A percentile compares a stretch with the other conserved stretches of the same genome.
Evolutionary conservation across 371 early-diverging fungal genomes (phyloP).

Genomic region (Rhizomucor pusillus): DNA sequence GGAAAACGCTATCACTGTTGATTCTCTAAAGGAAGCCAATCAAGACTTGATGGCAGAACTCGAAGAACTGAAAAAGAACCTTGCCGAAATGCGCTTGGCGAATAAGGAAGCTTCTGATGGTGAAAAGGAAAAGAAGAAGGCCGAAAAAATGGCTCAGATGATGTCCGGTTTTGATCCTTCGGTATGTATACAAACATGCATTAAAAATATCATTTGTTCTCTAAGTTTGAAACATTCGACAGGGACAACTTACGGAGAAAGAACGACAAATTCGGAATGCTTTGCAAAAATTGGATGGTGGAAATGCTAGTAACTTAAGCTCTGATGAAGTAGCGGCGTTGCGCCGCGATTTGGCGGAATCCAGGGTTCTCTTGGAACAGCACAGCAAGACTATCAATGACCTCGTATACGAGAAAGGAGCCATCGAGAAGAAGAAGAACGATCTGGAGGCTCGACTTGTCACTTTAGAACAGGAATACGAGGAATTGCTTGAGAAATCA

Average conservation of each 20-base stretch:
- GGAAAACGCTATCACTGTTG: constrained; percentile 80
- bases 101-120: constrained; percentile 51
- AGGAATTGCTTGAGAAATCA: constrained; percentile 91
- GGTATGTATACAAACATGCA: constrained; percentile 51
- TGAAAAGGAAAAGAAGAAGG: constrained; percentile 76
- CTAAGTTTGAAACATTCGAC: neutral
- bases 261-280: constrained; percentile 73
- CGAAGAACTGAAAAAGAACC: constrained; percentile 68
- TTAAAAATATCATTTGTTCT: neutral
- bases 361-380: constrained; percentile 64
- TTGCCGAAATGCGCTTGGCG: constrained; percentile 30
- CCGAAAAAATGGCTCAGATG: constrained; percentile 83
- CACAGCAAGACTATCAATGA: constrained; percentile 69
- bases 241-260: constrained; percentile 69
- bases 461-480: constrained; percentile 83
- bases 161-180: constrained; percentile 83
- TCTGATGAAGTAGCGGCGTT: constrained; percentile 69
- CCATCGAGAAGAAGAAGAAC: constrained; percentile 58
- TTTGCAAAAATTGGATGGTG: constrained; percentile 59
- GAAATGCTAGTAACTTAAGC: constrained; percentile 16
- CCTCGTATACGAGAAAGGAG: constrained; percentile 61
- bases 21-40: constrained; percentile 84
- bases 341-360: constrained; percentile 77
- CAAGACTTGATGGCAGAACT: constrained; percentile 67
- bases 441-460: constrained; percentile 77